Evolutionary conservation across 2,329 filamentous ascomycete genomes (phyloP).

Genomic region (Fusarium xylarioides): DNA sequence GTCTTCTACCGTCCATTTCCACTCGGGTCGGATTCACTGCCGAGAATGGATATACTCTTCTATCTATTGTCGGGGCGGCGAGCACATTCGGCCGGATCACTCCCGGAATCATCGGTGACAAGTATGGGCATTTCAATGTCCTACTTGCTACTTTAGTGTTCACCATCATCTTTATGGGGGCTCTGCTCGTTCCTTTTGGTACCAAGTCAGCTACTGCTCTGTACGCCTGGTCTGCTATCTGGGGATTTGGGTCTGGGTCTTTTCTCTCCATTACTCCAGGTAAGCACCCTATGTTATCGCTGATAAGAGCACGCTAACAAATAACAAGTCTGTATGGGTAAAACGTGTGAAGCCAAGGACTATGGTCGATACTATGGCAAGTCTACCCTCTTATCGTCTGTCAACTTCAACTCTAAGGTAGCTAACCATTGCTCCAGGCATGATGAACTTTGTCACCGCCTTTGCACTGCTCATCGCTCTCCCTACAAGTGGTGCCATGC

Average conservation of each 20-base stretch:
- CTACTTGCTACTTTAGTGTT: constrained; percentile 39
- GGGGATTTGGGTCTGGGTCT: constrained; percentile 59
- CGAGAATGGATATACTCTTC: constrained; percentile 54
- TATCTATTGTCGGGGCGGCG: constrained; percentile 55
- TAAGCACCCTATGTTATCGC: background rate
- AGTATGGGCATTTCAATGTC: constrained; percentile 54
- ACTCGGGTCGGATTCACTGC: constrained; percentile 46
- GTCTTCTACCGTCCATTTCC: constrained; percentile 57
- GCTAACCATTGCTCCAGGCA: constrained; percentile 46
- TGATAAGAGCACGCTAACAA: background rate
- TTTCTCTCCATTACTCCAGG: constrained; percentile 55
- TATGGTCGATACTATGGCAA: constrained; percentile 55
- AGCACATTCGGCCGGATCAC: constrained; percentile 55
- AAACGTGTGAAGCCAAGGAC: constrained; percentile 56
- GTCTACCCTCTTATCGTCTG: background rate
- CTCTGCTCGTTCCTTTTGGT: constrained; percentile 57
- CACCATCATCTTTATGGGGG: constrained; percentile 52
- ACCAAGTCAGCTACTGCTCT: constrained; percentile 50
- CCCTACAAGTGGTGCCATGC: constrained; percentile 56
- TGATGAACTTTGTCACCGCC: constrained; percentile 56
- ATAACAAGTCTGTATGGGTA: constrained; percentile 53
- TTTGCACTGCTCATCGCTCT: constrained; percentile 57
- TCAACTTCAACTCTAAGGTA: background rate
- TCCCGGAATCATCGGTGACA: constrained; percentile 54
- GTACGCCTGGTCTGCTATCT: constrained; percentile 56